Base-by-base conservation (phyloP, 768 basidiomycete species). In the Russula abietina region DNA sequence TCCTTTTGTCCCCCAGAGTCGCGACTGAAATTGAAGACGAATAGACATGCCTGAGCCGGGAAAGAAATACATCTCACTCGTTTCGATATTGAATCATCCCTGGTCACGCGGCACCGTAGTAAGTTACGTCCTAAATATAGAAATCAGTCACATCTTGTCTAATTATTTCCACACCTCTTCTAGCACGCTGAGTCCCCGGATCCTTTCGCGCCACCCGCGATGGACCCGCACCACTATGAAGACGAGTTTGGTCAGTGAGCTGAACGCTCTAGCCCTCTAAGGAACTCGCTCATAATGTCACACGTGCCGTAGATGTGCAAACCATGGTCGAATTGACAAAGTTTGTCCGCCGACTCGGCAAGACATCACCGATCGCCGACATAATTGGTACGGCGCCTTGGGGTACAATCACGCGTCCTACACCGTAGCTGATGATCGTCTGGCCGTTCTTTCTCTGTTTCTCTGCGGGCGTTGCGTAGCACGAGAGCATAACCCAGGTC, bases 61-160 rank as follows among this genome's bases (percentile, higher is more conserved):
- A 1, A 80, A 79, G 67, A 73, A 70, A 22, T 83, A 83, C 65
- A 50, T 79, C 26, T 75, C 78, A 0, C 48, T 82, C 17, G 53
- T 73, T 6, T 68, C 67, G 7, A 71, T 73, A 0, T 65, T 75
- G n/a, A 79, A 80, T 58, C 78, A 83, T 54, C 74, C 74, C 2
- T 75, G 81, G 64, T 80, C 79, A 11, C 71, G 81, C 14, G 82
- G 83, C 1, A 75, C 78, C 0, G 78, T 84, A 60, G 81, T 81
- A n/a, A n/a, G n/a, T n/a, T n/a, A 55, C 43, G 78, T 72, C 10
- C 48, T 53, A 4, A 30, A 41, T 24, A 8, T 12, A 30, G 4
- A 16, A 11, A 14, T n/a, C 24, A n/a, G n/a, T 2, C 19, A 33
- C 22, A 0, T n/a, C 19, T 45, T 45, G 19, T 43, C 10, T 8